These are phyloP conservation scores for Mortierella sp. DNA, from an alignment of 371 early-diverging fungal genomes.

Conservation along the genomic window DNA sequence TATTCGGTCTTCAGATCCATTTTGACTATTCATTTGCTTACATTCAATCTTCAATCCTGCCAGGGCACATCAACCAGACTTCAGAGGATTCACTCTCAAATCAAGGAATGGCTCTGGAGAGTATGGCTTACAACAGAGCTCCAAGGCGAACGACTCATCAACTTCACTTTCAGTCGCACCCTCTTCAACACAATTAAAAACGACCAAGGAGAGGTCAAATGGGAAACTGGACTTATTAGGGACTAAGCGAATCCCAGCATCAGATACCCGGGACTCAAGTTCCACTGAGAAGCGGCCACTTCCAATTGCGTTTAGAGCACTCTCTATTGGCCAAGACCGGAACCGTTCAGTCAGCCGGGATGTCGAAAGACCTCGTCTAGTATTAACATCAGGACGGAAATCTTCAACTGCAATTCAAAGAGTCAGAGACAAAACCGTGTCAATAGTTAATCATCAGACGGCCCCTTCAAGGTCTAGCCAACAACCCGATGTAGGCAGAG, in stretches of 20 bases:
- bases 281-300: neutral
- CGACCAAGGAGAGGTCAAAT: neutral
- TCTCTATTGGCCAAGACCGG: constrained; percentile 5
- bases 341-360: neutral
- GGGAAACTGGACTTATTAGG: too few species aligned
- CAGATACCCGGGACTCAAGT: constrained; percentile 8
- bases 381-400: too few species aligned
- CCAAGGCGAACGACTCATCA: neutral
- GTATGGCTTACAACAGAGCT: too few species aligned
- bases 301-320: constrained; percentile 8
- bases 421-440: too few species aligned
- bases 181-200: neutral
- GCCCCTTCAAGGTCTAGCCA: constrained; percentile 6
- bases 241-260: neutral
- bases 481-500: neutral
- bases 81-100: constrained; percentile 32
- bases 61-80: constrained; percentile 34
- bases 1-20: too few species aligned
- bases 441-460: too few species aligned
- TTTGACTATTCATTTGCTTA: neutral
- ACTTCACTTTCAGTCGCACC: too few species aligned
- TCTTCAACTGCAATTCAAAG: too few species aligned
- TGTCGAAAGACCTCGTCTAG: neutral
- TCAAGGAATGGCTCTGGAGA: neutral
- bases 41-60: neutral